A percentile compares a stretch with the other conserved stretches of the same genome.
Conservation (phyloP, 345 rosid species). For the Firmiana major region DNA sequence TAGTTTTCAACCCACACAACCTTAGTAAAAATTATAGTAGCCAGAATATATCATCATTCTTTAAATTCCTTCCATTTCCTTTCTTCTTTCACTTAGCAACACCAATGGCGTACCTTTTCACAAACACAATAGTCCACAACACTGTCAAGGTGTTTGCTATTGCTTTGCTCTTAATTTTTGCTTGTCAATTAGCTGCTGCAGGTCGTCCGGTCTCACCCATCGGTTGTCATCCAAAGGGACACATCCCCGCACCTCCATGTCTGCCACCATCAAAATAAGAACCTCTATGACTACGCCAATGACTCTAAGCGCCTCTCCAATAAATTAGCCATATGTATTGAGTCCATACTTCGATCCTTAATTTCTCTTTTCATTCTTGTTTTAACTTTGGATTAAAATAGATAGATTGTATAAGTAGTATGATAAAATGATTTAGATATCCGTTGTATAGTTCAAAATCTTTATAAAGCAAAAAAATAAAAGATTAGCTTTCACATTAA, state of each 20-base stretch:
- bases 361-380: no score
- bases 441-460: no score
- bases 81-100: neutral
- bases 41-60: neutral
- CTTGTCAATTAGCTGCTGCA: neutral
- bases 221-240: neutral
- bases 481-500: no score
- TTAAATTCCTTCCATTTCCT: neutral
- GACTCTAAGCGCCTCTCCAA: no score
- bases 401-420: no score
- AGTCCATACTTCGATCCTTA: no score
- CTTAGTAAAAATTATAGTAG: neutral
- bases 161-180: neutral
- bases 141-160: neutral
- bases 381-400: no score
- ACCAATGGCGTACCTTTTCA: neutral
- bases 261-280: no score
- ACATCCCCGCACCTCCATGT: neutral
- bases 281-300: no score
- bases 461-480: no score
- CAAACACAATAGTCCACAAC: neutral
- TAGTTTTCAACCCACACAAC: neutral
- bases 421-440: no score
- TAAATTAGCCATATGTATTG: no score
- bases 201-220: neutral